Conservation (phyloP, 1,139 yeast species). For the Protomyces lactucae-debilis region DNA sequence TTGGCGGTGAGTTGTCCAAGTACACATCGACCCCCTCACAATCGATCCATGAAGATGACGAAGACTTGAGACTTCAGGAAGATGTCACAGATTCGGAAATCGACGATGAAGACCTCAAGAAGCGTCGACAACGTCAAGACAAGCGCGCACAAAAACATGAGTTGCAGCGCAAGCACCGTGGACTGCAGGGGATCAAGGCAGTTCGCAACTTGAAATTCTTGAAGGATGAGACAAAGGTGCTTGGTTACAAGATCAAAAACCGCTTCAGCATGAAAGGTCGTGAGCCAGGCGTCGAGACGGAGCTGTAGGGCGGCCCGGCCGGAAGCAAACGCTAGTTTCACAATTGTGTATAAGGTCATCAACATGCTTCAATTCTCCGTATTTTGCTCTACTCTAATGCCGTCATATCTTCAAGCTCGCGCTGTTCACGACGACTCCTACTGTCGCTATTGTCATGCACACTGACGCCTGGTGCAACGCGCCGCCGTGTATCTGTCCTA, state of each 20-base stretch:
- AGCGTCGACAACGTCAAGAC: slow-evolving; percentile 19
- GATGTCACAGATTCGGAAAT: slow-evolving; percentile 22
- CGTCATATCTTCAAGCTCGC: slow-evolving; percentile 16
- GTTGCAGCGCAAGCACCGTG: slow-evolving; percentile 20
- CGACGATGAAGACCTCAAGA: slow-evolving; percentile 18
- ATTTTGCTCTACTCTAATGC: not conserved
- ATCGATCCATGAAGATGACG: slow-evolving; percentile 2
- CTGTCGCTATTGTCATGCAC: not conserved
- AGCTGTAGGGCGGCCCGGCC: not conserved
- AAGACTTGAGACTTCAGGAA: slow-evolving; percentile 9
- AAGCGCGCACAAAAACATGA: slow-evolving; percentile 20
- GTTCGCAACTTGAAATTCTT: slow-evolving; percentile 24
- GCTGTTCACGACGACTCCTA: not conserved
- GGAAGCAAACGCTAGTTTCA: not conserved
- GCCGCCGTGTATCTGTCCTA: slow-evolving; percentile 13
- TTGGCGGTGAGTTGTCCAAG: slow-evolving; percentile 16
- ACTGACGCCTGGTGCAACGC: slow-evolving; percentile 14
- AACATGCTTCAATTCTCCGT: not conserved
- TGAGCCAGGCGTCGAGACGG: slow-evolving; percentile 24
- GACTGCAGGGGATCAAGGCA: slow-evolving; percentile 16
- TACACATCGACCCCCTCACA: slow-evolving; percentile 10
- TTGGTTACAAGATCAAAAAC: slow-evolving; percentile 11
- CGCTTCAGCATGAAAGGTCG: slow-evolving; percentile 25
- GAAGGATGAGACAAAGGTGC: slow-evolving; percentile 24
- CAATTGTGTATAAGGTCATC: not conserved